phyloP scores from a whole-genome alignment of 768 basidiomycete genomes.

The Steccherinum ochraceum region DNA sequence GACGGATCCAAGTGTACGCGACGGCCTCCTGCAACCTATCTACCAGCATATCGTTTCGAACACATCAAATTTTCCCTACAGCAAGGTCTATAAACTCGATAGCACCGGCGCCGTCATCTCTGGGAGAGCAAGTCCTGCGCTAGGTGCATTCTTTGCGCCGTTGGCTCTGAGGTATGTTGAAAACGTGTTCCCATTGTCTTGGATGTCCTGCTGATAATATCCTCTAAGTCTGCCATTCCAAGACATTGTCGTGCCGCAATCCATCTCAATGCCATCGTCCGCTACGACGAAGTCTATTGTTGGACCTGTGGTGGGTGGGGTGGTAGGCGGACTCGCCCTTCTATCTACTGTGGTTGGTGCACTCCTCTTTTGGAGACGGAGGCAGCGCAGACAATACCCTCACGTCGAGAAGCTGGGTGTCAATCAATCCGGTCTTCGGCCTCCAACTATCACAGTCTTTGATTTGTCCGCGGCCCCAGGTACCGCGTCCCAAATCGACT shows the following conservation, averaged over 20 bases:
- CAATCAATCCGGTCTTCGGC: neutral
- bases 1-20: constrained; percentile 8
- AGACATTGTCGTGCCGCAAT: neutral
- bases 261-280: neutral
- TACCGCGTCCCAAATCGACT: neutral
- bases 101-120: neutral
- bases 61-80: neutral
- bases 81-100: neutral
- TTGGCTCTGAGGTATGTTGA: constrained; percentile 3
- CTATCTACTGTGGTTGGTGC: neutral
- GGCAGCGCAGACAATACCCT: too few species aligned
- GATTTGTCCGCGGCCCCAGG: neutral
- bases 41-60: neutral
- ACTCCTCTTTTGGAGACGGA: neutral
- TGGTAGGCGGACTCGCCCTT: neutral
- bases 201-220: neutral
- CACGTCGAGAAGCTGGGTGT: too few species aligned
- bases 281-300: neutral
- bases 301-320: neutral
- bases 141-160: constrained; percentile 4
- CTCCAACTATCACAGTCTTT: neutral
- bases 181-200: neutral
- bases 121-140: neutral
- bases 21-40: constrained; percentile 1
- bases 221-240: neutral